Evolutionary conservation across 1,139 yeast genomes (phyloP).

Genomic region (Protomyces inouyei): DNA sequence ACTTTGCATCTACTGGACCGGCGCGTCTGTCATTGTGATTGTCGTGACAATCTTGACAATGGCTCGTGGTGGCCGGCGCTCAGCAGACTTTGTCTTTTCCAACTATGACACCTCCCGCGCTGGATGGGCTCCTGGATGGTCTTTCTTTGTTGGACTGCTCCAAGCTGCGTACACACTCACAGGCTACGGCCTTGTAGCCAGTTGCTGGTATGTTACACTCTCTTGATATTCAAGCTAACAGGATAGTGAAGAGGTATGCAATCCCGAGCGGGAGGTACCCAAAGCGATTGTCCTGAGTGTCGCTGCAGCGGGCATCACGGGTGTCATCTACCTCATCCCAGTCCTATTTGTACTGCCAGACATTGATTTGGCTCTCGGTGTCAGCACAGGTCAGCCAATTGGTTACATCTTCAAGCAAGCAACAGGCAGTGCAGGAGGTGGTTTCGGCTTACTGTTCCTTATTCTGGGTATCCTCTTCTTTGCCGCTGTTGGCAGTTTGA

Average conservation of each 20-base stretch:
- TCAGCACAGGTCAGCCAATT: constrained; percentile 51
- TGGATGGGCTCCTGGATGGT: constrained; percentile 27
- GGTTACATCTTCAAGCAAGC: constrained; percentile 65
- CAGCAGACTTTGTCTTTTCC: constrained; percentile 17
- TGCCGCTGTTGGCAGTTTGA: constrained; percentile 65
- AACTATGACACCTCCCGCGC: constrained; percentile 19
- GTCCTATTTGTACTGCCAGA: constrained; percentile 68
- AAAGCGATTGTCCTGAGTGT: constrained; percentile 68
- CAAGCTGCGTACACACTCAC: constrained; percentile 74
- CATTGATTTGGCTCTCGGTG: constrained; percentile 57
- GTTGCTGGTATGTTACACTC: background rate
- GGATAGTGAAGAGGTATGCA: constrained; percentile 63
- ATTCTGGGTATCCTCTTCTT: constrained; percentile 60
- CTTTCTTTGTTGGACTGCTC: constrained; percentile 55
- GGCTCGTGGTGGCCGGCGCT: constrained; percentile 16
- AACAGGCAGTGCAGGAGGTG: constrained; percentile 52
- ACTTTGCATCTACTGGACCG: constrained; percentile 26
- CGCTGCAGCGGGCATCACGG: constrained; percentile 58
- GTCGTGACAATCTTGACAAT: constrained; percentile 8
- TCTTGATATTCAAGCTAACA: background rate
- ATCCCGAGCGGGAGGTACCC: constrained; percentile 62
- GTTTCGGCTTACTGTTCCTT: constrained; percentile 61
- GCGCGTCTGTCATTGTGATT: constrained; percentile 24
- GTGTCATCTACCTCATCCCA: constrained; percentile 67
- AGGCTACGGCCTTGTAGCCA: constrained; percentile 73